Evolutionary conservation across 208 protist species (phyloP).

Genomic region (Endotrypanum monterogeii): DNA sequence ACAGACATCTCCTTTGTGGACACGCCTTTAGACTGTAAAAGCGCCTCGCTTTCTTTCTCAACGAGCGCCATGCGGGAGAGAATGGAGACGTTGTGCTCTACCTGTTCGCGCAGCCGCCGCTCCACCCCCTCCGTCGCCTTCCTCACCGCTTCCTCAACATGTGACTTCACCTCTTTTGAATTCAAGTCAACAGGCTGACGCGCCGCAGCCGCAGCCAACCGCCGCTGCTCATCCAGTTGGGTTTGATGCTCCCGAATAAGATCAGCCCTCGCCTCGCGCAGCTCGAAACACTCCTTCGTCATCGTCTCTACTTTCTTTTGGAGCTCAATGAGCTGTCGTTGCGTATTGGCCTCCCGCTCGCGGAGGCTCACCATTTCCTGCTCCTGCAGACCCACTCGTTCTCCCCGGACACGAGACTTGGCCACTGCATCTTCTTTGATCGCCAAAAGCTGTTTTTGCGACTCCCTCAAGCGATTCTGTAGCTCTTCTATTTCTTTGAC

Average conservation of each 20-base stretch:
- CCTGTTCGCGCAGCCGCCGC: constrained; percentile 36
- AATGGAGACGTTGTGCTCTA: constrained; percentile 44
- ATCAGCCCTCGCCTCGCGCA: constrained; percentile 8
- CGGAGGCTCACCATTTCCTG: constrained; percentile 21
- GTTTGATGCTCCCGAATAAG: constrained; percentile 7
- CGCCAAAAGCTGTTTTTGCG: constrained; percentile 22
- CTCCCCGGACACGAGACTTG: constrained; percentile 20
- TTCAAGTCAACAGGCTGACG: constrained; percentile 19
- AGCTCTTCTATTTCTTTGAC: constrained; percentile 17
- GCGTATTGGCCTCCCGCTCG: constrained; percentile 25
- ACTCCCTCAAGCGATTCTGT: constrained; percentile 2
- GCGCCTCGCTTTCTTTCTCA: constrained; percentile 42
- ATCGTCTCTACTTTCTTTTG: constrained; percentile 16
- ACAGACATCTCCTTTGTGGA: constrained; percentile 24
- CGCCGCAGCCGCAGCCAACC: neutral
- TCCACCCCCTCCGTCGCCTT: constrained; percentile 40
- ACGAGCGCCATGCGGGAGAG: constrained; percentile 49
- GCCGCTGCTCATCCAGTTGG: constrained; percentile 8
- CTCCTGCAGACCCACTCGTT: constrained; percentile 21
- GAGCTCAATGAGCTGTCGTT: constrained; percentile 19
- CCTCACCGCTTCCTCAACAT: constrained; percentile 37
- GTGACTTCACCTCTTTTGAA: constrained; percentile 36
- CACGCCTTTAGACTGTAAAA: constrained; percentile 32
- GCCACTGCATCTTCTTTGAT: constrained; percentile 26
- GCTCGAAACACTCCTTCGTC: constrained; percentile 21